Conservation (phyloP, 2,329 filamentous ascomycete genomes). For the Xylaria sp. region DNA sequence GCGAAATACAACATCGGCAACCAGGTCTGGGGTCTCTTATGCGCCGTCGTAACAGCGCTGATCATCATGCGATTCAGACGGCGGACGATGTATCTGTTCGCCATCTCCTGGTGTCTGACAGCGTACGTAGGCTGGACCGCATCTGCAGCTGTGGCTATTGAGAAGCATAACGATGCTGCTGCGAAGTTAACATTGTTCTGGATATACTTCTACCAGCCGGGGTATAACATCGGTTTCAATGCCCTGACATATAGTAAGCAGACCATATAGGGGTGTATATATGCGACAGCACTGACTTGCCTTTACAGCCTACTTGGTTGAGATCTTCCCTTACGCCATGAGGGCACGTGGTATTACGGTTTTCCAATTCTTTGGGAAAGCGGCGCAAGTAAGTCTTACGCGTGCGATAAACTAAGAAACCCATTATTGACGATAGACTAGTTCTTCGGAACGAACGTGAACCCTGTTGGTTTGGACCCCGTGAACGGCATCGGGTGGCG, state of each 20-base stretch:
- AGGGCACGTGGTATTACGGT: slow-evolving; percentile 59
- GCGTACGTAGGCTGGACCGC: slow-evolving; percentile 64
- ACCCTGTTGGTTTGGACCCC: slow-evolving; percentile 43
- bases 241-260: slow-evolving; percentile 61
- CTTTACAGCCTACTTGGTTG: slow-evolving; percentile 52
- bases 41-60: slow-evolving; percentile 49
- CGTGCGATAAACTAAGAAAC: neutral
- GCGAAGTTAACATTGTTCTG: slow-evolving; percentile 56
- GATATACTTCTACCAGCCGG: slow-evolving; percentile 60
- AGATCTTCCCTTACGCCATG: slow-evolving; percentile 60
- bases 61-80: slow-evolving; percentile 52
- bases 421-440: slow-evolving; percentile 31
- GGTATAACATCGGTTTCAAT: slow-evolving; percentile 67
- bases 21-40: slow-evolving; percentile 54
- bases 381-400: slow-evolving; percentile 33
- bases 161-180: slow-evolving; percentile 38
- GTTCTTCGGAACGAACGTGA: slow-evolving; percentile 50
- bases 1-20: slow-evolving; percentile 54
- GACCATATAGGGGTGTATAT: neutral
- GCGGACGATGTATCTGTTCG: slow-evolving; percentile 58
- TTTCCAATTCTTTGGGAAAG: slow-evolving; percentile 42
- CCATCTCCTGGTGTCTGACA: slow-evolving; percentile 54
- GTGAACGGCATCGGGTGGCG: slow-evolving; percentile 39
- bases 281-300: neutral
- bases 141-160: slow-evolving; percentile 44